Evolutionary conservation across 192 early-diverging fungal species (phyloP), one percentile per base, ranked within the genome.

Genomic region (Neocallimastix lanati): DNA sequence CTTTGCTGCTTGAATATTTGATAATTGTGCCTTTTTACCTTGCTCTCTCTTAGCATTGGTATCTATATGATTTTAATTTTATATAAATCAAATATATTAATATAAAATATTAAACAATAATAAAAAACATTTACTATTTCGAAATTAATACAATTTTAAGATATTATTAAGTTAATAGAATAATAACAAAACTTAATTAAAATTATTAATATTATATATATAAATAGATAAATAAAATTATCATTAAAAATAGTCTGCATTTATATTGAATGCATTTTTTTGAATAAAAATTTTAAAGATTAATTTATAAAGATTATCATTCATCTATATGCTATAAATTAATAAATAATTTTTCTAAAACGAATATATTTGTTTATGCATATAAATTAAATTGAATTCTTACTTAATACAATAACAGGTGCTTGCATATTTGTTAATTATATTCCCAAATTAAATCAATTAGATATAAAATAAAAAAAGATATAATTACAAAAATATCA

Each of bases 1-100:
- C 92, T 99, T 99, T 81, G 96, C 96, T 21, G 97, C 96, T 77
- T 92, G 92, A 84, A 99, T 98, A 87, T 99, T 99, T 82, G 96
- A 97, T 85, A 92, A 86, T 84, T 99, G 97, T 78, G 97, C 97
- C 85, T 96, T 96, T 83, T 94, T 92, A 25, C 97, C 97, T 82
- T 88, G 92, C 86, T 99, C 96, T 83, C 97, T 89, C 88, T 99
- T 92, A 89, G 92, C 91, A 86, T 91, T 93, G 77, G 92, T 94
- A 84, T 95, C 90, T 92, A 84, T 5, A 15, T 76, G 80, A 16
- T 15, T 2, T 15, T 80, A 29, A 11, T 13, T 77, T 21, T 12
- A 12, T 15, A 29, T 76, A 28, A 13, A 77, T 33, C 14, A 14
- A 29, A 2, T 13, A 14, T 79, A 2, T 13, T 13, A 50, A 33